These are phyloP conservation scores for Sporothrix pallida DNA, from an alignment of 2,329 filamentous ascomycete genomes.

Conservation along the genomic window DNA sequence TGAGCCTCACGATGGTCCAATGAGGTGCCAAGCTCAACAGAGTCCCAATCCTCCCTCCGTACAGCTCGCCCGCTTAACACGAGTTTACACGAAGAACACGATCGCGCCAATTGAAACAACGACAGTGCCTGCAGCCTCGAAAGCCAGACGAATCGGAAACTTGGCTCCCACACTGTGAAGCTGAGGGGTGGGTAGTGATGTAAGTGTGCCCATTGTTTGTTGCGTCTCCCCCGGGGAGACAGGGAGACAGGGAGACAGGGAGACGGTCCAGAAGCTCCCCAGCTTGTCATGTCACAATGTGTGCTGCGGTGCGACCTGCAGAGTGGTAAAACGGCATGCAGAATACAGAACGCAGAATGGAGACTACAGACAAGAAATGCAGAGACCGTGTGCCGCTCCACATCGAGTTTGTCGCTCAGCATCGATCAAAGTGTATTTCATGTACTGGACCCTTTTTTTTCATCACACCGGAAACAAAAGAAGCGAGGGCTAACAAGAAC, in stretches of 20 bases:
- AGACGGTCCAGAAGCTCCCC: background rate
- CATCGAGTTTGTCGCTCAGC: conserved; percentile 7
- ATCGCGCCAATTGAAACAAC: conserved; percentile 16
- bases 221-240: background rate
- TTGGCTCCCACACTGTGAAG: background rate
- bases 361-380: background rate
- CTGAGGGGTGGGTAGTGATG: background rate
- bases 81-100: background rate
- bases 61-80: no score
- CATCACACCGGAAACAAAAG: background rate
- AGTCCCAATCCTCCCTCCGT: no score
- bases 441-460: conserved; percentile 5
- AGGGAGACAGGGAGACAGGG: no score
- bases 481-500: background rate
- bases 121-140: background rate
- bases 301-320: background rate
- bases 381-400: conserved; percentile 19
- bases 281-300: background rate
- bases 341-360: conserved; percentile 7
- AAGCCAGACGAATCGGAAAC: background rate
- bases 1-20: background rate
- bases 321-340: conserved; percentile 9
- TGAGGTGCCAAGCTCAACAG: background rate
- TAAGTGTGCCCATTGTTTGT: conserved; percentile 11
- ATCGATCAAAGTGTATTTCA: conserved; percentile 2